Base-by-base conservation (phyloP, 345 rosid species). In the Heritiera littoralis region DNA sequence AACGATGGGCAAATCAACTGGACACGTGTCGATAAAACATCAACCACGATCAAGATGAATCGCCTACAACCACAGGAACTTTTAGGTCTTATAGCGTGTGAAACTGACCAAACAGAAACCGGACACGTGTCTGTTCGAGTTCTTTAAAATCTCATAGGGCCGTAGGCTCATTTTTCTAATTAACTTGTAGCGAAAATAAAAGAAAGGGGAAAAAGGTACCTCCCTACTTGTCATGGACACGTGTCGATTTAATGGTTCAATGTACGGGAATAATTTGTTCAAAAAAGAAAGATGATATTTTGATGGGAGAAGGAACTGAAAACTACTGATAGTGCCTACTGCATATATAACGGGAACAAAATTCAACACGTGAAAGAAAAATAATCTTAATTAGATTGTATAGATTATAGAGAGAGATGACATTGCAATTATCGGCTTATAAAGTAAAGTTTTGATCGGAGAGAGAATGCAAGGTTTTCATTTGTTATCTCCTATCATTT, bases 281-380 rank as follows among this genome's bases (percentile, higher is more conserved):
- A 15, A 32, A 32, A 52, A 76, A 76, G 73, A 64, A 55, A 41
- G 63, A 79, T 59, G 82, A 79, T 79, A 64, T 81, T 81, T 77
- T 55, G 60, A 30, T 30, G 75, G 46, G 20, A 30, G 35, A 6
- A 20, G 13, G 20, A 23, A 28, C 7, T 5, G 59, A 11, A 12
- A 30, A 28, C 28, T 23, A 13, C 41, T 5, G 15, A 1, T 0
- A 7, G 60, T 71, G 20, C 41, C 28, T 23, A 23, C 28, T 23
- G 28, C 28, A 23, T 0, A 23, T 23, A 23, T 23, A 23, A 23
- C 28, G 28, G 28, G 28, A 23, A 23, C 28, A 23, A 23, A 23
- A 23, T 23, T 23, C 28, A 23, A 23, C 28, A 67, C 12, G 55
- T 51, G 3, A 7, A 45, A 45, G 28, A 23, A 23, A 23, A 23